Conservation (phyloP, 2,329 filamentous ascomycete genomes). For the Chaetomiaceae sp. region DNA sequence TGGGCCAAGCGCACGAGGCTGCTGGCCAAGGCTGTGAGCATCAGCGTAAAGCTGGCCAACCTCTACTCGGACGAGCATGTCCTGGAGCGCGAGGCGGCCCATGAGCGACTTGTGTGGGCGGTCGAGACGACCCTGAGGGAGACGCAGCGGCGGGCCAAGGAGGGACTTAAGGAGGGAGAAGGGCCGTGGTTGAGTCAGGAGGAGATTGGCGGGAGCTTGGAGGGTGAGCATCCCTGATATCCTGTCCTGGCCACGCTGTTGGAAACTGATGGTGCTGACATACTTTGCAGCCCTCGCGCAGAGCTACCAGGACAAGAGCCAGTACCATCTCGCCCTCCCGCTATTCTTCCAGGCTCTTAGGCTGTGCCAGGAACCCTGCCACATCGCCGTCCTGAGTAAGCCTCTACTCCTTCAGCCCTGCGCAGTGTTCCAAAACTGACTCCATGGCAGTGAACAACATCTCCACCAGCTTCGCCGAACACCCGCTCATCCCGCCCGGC, state of each 20-base stretch:
- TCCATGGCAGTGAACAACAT: constrained; percentile 71
- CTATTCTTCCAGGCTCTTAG: constrained; percentile 81
- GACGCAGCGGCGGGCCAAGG: constrained; percentile 59
- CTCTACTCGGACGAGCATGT: constrained; percentile 76
- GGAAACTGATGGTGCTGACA: constrained; percentile 25
- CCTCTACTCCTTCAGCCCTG: constrained; percentile 18
- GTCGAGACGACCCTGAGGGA: constrained; percentile 78
- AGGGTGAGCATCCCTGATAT: constrained; percentile 44
- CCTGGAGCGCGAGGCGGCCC: constrained; percentile 66
- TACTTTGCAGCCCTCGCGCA: constrained; percentile 59
- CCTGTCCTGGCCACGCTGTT: too few species aligned
- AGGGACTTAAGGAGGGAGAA: constrained; percentile 67
- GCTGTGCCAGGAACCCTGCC: constrained; percentile 63
- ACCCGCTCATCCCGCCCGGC: constrained; percentile 40
- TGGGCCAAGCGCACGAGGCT: constrained; percentile 61
- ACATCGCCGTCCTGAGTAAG: constrained; percentile 73
- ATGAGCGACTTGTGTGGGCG: constrained; percentile 72
- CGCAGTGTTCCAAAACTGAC: neutral
- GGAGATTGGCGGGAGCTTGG: constrained; percentile 69
- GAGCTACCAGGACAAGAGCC: constrained; percentile 68
- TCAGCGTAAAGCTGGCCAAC: constrained; percentile 79
- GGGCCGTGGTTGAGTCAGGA: constrained; percentile 66
- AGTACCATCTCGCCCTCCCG: constrained; percentile 77
- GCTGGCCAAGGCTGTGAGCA: constrained; percentile 67
- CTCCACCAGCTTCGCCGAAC: constrained; percentile 67